These are phyloP conservation scores for Plantago major DNA, from an alignment of 257 asterid species.

Conservation along the genomic window DNA sequence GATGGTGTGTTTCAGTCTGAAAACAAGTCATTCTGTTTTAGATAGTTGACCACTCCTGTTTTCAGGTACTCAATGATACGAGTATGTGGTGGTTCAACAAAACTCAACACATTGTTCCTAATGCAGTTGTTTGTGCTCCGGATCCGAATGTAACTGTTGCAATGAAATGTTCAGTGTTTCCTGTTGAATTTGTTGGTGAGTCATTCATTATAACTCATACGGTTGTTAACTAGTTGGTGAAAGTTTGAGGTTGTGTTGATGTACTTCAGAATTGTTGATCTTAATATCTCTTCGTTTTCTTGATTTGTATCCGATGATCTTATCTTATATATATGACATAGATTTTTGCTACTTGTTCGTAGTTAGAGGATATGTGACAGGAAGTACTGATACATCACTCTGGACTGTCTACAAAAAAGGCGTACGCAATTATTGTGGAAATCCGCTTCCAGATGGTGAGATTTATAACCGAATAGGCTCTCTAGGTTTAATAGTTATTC, in stretches of 20 bases:
- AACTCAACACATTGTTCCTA: conserved; percentile 77
- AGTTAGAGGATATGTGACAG: conserved; percentile 96
- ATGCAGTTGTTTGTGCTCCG: conserved; percentile 78
- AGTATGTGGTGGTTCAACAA: conserved; percentile 91
- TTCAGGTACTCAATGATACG: conserved; percentile 87
- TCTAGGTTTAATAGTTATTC: neutral
- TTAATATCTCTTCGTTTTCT: no score
- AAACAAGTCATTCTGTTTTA: conserved; percentile 8
- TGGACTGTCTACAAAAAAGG: conserved; percentile 96
- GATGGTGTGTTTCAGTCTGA: neutral
- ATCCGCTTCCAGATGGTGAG: conserved; percentile 87
- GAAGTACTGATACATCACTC: conserved; percentile 94
- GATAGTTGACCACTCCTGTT: conserved; percentile 3
- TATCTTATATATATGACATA: neutral
- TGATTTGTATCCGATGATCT: no score
- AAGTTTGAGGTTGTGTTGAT: neutral
- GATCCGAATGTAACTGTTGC: conserved; percentile 90
- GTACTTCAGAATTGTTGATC: no score
- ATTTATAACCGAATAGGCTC: conserved; percentile 21
- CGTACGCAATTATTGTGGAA: conserved; percentile 77
- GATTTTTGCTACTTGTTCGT: conserved; percentile 15
- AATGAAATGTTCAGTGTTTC: conserved; percentile 90
- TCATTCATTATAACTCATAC: neutral
- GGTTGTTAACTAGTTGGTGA: neutral
- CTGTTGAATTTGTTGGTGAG: conserved; percentile 97